Evolutionary conservation across 2,329 filamentous ascomycete species (phyloP), one percentile per base, ranked within the genome.

Genomic region (Fusarium succisae): DNA sequence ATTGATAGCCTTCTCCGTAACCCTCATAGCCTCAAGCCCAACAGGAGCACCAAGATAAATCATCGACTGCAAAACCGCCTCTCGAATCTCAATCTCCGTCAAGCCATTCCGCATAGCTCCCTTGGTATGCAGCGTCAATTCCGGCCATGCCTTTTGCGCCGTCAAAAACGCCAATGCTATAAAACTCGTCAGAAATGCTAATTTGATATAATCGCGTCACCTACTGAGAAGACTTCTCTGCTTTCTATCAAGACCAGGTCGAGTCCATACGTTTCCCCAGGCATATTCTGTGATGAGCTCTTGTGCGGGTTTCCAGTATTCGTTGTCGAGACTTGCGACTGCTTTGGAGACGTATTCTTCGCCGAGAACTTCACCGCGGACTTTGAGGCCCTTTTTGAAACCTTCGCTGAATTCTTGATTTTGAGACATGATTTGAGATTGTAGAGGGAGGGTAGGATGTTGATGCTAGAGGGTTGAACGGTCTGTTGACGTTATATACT

Each of bases 331-430:
- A 44, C 44, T 26, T 44, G 66, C 44, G 26, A 68, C 17, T n/a
- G 73, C 73, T 44, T 71, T 74, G 45, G 60, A 63, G 44, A 75
- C 73, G 38, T 75, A 75, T 63, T 75, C 47, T 12, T 75, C 72
- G 15, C 72, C 73, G 2, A 75, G 69, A 14, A 73, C 67, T 22
- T 75, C 67, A 4, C 70, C 63, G 3, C 73, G 62, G 22, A 67
- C 59, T 6, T 45, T 53, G 12, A 72, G 63, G 47, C 68, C 69
- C 13, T 39, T 59, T 30, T 63, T 68, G 35, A 68, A 71, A 7
- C 58, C 58, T 35, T 71, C 55, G 18, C 44, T 69, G 18, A 41
- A 54, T 26, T 74, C 59, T 56, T 64, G 50, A 11, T 50, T 51
- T 24, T 62, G 44, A 44, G 66, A 54, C 65, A 73, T 73, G 8